Conservation (phyloP, 805 yeast species). For the Wickerhamomyces bisporus region DNA sequence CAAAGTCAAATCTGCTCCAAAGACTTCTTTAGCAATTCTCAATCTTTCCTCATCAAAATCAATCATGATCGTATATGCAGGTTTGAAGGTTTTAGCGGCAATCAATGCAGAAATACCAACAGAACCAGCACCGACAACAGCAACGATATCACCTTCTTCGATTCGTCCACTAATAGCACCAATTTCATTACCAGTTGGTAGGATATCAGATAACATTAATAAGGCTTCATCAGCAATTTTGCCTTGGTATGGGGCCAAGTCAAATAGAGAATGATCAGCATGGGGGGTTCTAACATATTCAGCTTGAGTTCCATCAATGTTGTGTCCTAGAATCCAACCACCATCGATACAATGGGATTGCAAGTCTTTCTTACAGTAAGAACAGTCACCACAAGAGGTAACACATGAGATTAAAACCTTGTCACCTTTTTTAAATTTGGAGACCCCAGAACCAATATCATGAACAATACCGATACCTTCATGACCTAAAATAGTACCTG, state of each 20-base stretch:
- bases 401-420: constrained; percentile 61
- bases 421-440: constrained; percentile 49
- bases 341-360: constrained; percentile 59
- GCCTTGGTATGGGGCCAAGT: constrained; percentile 28
- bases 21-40: constrained; percentile 46
- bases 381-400: constrained; percentile 56
- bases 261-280: constrained; percentile 36
- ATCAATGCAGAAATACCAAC: constrained; percentile 61
- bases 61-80: constrained; percentile 50
- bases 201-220: constrained; percentile 56
- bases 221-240: constrained; percentile 42
- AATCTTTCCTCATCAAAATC: constrained; percentile 57
- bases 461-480: constrained; percentile 55
- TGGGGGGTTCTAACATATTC: constrained; percentile 53
- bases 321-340: constrained; percentile 50
- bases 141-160: constrained; percentile 51
- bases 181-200: constrained; percentile 65
- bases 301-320: constrained; percentile 66
- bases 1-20: constrained; percentile 56
- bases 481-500: constrained; percentile 51
- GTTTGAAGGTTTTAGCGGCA: constrained; percentile 48
- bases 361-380: constrained; percentile 47
- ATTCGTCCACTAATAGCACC: constrained; percentile 55
- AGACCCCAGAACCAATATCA: constrained; percentile 44
- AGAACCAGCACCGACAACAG: constrained; percentile 65